phyloP scores from a whole-genome alignment of 305 asterid species.

The Ilex paraguariensis region DNA sequence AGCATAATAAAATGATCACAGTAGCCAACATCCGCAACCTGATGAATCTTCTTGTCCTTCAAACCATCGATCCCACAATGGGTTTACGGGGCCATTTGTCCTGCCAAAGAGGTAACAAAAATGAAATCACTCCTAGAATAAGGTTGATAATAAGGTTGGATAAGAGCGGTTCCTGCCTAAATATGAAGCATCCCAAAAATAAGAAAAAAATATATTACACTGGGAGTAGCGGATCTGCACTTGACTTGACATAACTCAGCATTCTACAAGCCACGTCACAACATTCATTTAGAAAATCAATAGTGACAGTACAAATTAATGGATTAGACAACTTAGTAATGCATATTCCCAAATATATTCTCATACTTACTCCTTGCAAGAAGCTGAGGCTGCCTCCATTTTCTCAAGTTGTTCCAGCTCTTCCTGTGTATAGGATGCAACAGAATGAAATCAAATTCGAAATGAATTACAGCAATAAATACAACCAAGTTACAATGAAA shows the following conservation, averaged over 20 bases:
- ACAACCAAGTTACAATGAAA: too few species aligned
- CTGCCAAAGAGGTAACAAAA: conserved; percentile 22
- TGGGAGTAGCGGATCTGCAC: conserved; percentile 64
- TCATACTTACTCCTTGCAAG: conserved; percentile 83
- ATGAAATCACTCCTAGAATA: background rate
- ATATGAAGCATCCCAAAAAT: background rate
- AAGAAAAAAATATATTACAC: conserved; percentile 36
- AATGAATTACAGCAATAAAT: background rate
- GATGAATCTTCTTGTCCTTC: conserved; percentile 61
- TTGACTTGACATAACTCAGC: conserved; percentile 40
- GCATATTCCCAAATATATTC: background rate
- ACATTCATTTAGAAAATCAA: conserved; percentile 7
- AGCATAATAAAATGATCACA: conserved; percentile 24
- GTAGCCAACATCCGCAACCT: conserved; percentile 67
- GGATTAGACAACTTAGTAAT: background rate
- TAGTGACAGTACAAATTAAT: background rate
- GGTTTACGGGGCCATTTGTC: conserved; percentile 59
- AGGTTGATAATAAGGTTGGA: background rate
- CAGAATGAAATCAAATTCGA: conserved; percentile 7
- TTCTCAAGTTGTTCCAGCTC: conserved; percentile 82
- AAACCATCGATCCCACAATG: conserved; percentile 75
- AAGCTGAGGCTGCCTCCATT: conserved; percentile 79
- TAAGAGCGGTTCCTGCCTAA: too few species aligned
- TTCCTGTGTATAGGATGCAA: conserved; percentile 45
- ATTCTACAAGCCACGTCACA: conserved; percentile 30